Percentiles rank a stretch among this genome's conserved stretches.
These are phyloP conservation scores for Lachancea meyersii DNA, from an alignment of 805 yeast species.

Conservation along the genomic window DNA sequence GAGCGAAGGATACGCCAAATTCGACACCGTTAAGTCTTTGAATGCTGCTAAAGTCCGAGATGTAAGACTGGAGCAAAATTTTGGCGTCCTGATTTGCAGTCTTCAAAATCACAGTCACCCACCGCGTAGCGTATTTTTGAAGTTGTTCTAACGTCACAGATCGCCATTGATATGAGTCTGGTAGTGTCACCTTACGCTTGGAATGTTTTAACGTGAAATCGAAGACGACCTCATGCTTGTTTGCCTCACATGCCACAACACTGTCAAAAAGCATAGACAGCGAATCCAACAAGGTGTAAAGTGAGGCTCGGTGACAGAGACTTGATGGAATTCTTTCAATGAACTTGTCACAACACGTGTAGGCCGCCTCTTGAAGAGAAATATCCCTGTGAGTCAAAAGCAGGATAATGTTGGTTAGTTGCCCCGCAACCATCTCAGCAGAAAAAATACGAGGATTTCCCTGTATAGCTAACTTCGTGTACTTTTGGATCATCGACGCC, in stretches of 20 bases:
- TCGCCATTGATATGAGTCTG: conserved; percentile 79
- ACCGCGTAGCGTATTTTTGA: conserved; percentile 50
- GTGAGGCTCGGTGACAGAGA: conserved; percentile 64
- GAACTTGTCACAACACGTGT: conserved; percentile 65
- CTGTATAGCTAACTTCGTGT: conserved; percentile 43
- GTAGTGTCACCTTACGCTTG: conserved; percentile 31
- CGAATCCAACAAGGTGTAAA: conserved; percentile 76
- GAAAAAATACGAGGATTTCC: conserved; percentile 53
- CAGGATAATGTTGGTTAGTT: conserved; percentile 60
- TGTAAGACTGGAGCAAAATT: conserved; percentile 70
- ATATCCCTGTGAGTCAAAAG: conserved; percentile 73
- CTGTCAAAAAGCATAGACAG: conserved; percentile 72
- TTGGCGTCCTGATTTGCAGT: conserved; percentile 69
- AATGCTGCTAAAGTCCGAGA: conserved; percentile 41
- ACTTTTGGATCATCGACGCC: conserved; percentile 51
- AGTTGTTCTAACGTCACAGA: conserved; percentile 56
- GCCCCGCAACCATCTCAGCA: conserved; percentile 54
- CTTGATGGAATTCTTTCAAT: conserved; percentile 66
- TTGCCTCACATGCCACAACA: conserved; percentile 74
- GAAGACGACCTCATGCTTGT: conserved; percentile 80
- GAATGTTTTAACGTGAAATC: conserved; percentile 46
- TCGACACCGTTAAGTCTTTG: conserved; percentile 44
- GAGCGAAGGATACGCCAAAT: conserved; percentile 84
- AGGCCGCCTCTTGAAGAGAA: conserved; percentile 71
- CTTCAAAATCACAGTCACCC: conserved; percentile 57